A percentile compares a stretch with the other conserved stretches of the same genome.
Evolutionary conservation across 768 basidiomycete genomes (phyloP).

Genomic region (Naganishia vaughanmartiniae): DNA sequence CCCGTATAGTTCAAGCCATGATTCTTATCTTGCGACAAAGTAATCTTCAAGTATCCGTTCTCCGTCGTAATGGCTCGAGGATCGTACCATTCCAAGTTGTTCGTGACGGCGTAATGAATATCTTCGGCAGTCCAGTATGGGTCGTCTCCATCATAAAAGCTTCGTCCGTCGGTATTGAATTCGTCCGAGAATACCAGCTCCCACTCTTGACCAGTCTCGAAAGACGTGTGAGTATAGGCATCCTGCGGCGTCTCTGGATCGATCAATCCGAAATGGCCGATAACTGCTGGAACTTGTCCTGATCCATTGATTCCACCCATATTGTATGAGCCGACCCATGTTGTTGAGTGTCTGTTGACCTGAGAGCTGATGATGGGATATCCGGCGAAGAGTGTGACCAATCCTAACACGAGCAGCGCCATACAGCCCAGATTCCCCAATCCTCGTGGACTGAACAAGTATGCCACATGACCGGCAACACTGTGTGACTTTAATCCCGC

Average conservation of each 20-base stretch:
- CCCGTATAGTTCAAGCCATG: slow-evolving; percentile 45
- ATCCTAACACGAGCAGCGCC: slow-evolving; percentile 63
- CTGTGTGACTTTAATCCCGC: slow-evolving; percentile 32
- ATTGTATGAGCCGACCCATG: slow-evolving; percentile 63
- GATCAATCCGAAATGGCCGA: slow-evolving; percentile 67
- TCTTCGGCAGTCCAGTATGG: slow-evolving; percentile 58
- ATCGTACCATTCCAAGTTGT: slow-evolving; percentile 53
- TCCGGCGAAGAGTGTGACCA: slow-evolving; percentile 77
- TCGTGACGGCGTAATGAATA: slow-evolving; percentile 54
- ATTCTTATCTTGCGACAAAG: slow-evolving; percentile 40
- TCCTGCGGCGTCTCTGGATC: slow-evolving; percentile 70
- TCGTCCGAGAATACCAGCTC: slow-evolving; percentile 86
- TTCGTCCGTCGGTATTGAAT: slow-evolving; percentile 65
- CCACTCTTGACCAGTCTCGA: slow-evolving; percentile 71
- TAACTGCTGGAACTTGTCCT: slow-evolving; percentile 78
- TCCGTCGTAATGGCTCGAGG: slow-evolving; percentile 52
- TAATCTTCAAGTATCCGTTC: slow-evolving; percentile 49
- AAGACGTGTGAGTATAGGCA: slow-evolving; percentile 64
- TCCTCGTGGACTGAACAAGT: slow-evolving; percentile 74
- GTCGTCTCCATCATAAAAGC: slow-evolving; percentile 52
- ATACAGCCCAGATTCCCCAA: slow-evolving; percentile 74
- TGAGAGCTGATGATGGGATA: slow-evolving; percentile 69
- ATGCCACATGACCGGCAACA: slow-evolving; percentile 47
- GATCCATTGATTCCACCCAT: slow-evolving; percentile 82
- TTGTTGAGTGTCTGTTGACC: slow-evolving; percentile 34